Evolutionary conservation across 768 basidiomycete species (phyloP), one percentile per base, ranked within the genome.

Genomic region (Auricularia cornea): DNA sequence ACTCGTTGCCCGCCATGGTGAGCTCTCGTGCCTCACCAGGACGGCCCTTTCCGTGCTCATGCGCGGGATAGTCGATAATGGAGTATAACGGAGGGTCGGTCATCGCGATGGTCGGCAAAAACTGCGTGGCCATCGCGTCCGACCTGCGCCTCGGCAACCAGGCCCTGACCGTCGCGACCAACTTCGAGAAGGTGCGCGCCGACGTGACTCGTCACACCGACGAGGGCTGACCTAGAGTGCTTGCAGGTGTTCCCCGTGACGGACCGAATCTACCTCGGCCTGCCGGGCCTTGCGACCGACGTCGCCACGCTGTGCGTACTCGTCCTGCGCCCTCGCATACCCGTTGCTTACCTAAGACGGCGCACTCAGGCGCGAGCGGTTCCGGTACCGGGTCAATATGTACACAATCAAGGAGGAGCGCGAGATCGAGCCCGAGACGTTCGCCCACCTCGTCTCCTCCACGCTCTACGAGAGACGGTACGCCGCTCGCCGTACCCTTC

Each of bases 361-460:
- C 29, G 26, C n/a, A 29, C 14, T 52, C 70, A 97, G 95, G 64
- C 88, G 86, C 68, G 96, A 98, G 75, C 84, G 86, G 44, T 89
- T 98, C 72, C 87, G 97, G 61, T 95, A 89, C 77, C 84, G 94
- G 67, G 89, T 96, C 63, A 99, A 99, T 80, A 95, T 98, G 92
- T 98, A 98, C 77, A 91, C 92, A 33, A 98, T 99, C 82, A 99
- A 99, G 76, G 96, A 99, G 76, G 96, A 97, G 72, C 86, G 96
- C 66, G 89, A 96, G 71, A 97, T 99, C 70, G 88, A 92, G 68
- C 97, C 97, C 52, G 88, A 94, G 79, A 93, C 94, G 6, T 98
- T 98, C 75, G 90, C 94, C 30, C 94, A 94, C 71, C 87, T 99
- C 66, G 89, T 98, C 65, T 93, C 92, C 51, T 94, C 92, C 60